Conservation (phyloP, 768 basidiomycete species). For the Phylloporus arenicola region DNA sequence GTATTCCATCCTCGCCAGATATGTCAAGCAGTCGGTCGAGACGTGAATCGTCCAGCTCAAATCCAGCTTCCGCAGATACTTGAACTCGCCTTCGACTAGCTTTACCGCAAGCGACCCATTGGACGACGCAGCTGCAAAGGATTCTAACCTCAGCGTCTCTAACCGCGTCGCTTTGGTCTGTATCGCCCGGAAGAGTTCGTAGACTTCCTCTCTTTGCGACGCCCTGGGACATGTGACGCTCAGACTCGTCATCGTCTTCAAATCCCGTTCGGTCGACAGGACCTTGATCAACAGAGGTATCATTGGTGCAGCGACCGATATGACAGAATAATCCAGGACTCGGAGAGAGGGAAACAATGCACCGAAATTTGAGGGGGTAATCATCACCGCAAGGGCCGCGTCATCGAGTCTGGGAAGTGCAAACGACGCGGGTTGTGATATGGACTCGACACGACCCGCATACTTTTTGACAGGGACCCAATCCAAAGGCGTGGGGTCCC, state of each 20-base stretch:
- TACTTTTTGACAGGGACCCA: conserved; percentile 23
- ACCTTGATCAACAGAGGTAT: conserved; percentile 13
- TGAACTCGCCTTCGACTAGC: conserved; percentile 14
- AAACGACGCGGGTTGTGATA: conserved; percentile 20
- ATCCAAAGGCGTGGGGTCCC: conserved; percentile 15
- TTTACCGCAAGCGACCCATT: conserved; percentile 13
- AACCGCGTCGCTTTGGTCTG: conserved; percentile 11
- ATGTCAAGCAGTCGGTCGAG: conserved; percentile 18
- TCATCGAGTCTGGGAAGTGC: conserved; percentile 23
- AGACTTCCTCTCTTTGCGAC: conserved; percentile 4
- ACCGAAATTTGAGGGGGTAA: conserved; percentile 19
- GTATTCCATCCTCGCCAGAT: conserved; percentile 18
- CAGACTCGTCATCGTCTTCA: conserved; percentile 18
- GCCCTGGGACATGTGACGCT: conserved; percentile 23
- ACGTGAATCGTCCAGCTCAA: conserved; percentile 23
- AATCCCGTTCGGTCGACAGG: background rate
- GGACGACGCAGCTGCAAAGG: conserved; percentile 13
- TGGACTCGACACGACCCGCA: conserved; percentile 18
- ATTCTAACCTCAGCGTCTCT: conserved; percentile 19
- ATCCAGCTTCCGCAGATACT: conserved; percentile 18
- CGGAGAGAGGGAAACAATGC: conserved; percentile 22
- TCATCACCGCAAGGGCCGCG: conserved; percentile 14
- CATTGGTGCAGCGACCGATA: conserved; percentile 19
- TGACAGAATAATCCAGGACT: conserved; percentile 24
- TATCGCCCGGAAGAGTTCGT: too few species aligned